Percentiles rank a stretch among this genome's conserved stretches.
Conservation (phyloP, 768 basidiomycete genomes). For the Pleurotus cornucopiae region DNA sequence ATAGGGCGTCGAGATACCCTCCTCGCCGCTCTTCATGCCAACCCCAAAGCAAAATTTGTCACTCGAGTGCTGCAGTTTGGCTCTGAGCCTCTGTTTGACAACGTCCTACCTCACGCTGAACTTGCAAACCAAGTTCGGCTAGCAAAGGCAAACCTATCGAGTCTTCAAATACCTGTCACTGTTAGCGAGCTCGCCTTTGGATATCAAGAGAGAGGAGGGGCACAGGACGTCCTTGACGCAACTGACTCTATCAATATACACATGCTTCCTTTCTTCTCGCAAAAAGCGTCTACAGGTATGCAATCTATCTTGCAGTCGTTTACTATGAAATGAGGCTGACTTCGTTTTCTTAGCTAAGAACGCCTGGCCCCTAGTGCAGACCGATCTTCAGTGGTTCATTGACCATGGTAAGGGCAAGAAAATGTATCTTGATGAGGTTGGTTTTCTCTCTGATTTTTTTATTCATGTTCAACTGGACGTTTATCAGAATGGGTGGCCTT, state of each 20-base stretch:
- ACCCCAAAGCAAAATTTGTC: constrained; percentile 47
- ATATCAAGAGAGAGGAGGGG: constrained; percentile 42
- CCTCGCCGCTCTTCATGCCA: constrained; percentile 38
- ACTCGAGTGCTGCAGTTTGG: constrained; percentile 57
- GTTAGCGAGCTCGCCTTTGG: constrained; percentile 49
- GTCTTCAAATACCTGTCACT: constrained; percentile 51
- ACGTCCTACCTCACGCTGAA: constrained; percentile 35
- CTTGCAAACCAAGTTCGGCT: constrained; percentile 42
- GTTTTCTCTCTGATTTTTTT: constrained; percentile 4
- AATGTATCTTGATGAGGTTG: constrained; percentile 57
- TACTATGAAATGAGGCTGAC: background rate
- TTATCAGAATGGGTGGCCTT: constrained; percentile 62
- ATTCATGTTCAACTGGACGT: background rate
- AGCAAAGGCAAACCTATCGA: constrained; percentile 38
- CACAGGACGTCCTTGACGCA: constrained; percentile 47
- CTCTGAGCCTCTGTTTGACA: constrained; percentile 53
- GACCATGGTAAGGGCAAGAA: constrained; percentile 54
- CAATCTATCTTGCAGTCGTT: background rate
- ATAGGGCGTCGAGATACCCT: constrained; percentile 38
- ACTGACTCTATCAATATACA: constrained; percentile 53
- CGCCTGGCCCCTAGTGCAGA: constrained; percentile 49
- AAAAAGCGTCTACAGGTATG: constrained; percentile 40
- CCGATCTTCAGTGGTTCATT: constrained; percentile 55
- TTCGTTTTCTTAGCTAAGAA: constrained; percentile 27
- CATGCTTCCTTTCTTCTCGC: constrained; percentile 56